Evolutionary conservation across 495 filamentous ascomycete genomes (phyloP).

Genomic region (Filosporella fistucella): DNA sequence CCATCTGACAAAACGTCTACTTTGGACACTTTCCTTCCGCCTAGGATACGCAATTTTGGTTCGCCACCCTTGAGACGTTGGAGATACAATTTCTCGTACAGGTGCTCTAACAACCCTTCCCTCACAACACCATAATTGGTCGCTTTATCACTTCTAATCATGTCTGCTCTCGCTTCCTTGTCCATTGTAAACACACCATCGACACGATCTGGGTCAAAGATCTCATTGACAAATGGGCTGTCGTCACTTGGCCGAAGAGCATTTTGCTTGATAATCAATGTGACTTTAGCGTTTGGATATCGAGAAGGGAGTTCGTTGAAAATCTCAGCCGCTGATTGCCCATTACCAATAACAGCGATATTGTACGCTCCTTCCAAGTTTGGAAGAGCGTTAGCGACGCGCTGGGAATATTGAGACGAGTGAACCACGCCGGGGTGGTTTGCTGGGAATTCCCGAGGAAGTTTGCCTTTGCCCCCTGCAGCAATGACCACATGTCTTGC

Average conservation of each 20-base stretch:
- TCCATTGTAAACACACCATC: slow-evolving; percentile 66
- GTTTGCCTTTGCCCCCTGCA: slow-evolving; percentile 71
- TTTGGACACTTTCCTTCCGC: slow-evolving; percentile 52
- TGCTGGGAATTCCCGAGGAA: slow-evolving; percentile 43
- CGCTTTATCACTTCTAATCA: slow-evolving; percentile 59
- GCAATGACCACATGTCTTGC: slow-evolving; percentile 85
- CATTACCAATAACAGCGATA: slow-evolving; percentile 78
- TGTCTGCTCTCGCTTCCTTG: slow-evolving; percentile 52
- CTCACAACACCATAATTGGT: slow-evolving; percentile 97
- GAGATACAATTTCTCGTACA: slow-evolving; percentile 81
- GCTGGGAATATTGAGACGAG: slow-evolving; percentile 80
- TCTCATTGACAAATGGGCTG: slow-evolving; percentile 93
- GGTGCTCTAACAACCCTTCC: slow-evolving; percentile 75
- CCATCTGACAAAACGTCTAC: slow-evolving; percentile 66
- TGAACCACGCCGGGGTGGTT: slow-evolving; percentile 66
- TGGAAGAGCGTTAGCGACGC: slow-evolving; percentile 54
- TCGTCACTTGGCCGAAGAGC: slow-evolving; percentile 90
- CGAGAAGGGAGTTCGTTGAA: slow-evolving; percentile 81
- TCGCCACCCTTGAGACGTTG: slow-evolving; percentile 69
- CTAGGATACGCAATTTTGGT: slow-evolving; percentile 69
- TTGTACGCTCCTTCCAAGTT: slow-evolving; percentile 1
- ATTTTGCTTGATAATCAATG: slow-evolving; percentile 69
- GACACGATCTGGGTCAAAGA: slow-evolving; percentile 85
- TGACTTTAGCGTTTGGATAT: slow-evolving; percentile 76
- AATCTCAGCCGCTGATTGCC: slow-evolving; percentile 93